These are phyloP conservation scores for Wickerhamomyces canadensis DNA, from an alignment of 805 yeast genomes.

Conservation along the genomic window DNA sequence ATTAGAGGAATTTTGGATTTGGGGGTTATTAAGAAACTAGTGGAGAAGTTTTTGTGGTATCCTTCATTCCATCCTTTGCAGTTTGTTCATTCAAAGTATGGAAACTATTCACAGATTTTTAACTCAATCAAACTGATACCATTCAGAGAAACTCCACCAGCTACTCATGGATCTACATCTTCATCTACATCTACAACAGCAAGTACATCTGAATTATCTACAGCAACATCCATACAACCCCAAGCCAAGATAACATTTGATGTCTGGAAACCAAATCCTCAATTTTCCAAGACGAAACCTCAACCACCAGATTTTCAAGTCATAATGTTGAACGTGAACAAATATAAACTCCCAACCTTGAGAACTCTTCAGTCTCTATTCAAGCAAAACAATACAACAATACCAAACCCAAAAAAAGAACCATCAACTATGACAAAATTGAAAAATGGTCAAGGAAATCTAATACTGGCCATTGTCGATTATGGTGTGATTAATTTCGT, in stretches of 20 bases:
- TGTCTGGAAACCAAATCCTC: constrained; percentile 80
- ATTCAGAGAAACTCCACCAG: constrained; percentile 7
- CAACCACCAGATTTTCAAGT: constrained; percentile 73
- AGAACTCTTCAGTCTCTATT: constrained; percentile 35
- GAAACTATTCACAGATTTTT: constrained; percentile 26
- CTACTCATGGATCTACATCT: constrained; percentile 7
- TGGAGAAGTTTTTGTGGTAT: constrained; percentile 4
- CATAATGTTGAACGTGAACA: constrained; percentile 45
- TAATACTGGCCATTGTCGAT: constrained; percentile 66
- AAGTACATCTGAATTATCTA: too few relatives aligned
- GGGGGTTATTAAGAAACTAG: neutral
- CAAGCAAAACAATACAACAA: constrained; percentile 5
- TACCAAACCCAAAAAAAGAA: neutral
- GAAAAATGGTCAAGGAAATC: constrained; percentile 44
- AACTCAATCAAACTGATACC: constrained; percentile 26
- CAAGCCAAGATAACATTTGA: constrained; percentile 42
- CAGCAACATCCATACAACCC: too few relatives aligned
- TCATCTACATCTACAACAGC: neutral
- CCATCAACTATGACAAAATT: constrained; percentile 34
- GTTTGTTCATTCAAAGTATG: constrained; percentile 16
- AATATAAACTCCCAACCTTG: constrained; percentile 40
- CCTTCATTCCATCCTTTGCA: constrained; percentile 12
- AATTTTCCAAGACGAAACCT: constrained; percentile 66
- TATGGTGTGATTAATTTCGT: constrained; percentile 69
- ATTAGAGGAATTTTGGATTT: neutral